Percentiles rank a stretch among this genome's conserved stretches.
phyloP scores from a whole-genome alignment of 2,329 filamentous ascomycete genomes.

The Cordyceps cicadae region DNA sequence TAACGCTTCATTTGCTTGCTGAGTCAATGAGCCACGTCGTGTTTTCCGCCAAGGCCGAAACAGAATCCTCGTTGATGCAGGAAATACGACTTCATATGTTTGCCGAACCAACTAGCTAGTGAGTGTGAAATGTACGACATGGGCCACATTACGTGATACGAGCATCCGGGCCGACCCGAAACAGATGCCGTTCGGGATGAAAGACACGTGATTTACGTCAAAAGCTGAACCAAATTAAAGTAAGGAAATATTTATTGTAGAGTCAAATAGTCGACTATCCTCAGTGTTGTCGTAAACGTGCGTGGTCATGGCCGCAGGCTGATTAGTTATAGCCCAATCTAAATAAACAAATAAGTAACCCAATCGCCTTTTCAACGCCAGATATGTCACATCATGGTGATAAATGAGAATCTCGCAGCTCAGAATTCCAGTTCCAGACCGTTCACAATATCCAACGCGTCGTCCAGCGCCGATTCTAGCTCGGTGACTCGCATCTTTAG shows the following conservation, averaged over 20 bases:
- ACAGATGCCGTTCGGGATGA: too few species aligned
- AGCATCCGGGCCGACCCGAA: too few species aligned
- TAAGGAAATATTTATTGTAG: neutral
- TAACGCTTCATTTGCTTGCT: neutral
- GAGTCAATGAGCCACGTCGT: too few species aligned
- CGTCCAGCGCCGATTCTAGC: constrained; percentile 52
- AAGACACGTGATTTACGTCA: neutral
- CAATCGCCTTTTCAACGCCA: constrained; percentile 5
- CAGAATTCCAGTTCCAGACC: constrained; percentile 28
- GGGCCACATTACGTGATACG: too few species aligned
- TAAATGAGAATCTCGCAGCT: neutral
- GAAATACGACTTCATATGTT: neutral
- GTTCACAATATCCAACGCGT: constrained; percentile 51
- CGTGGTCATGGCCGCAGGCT: neutral
- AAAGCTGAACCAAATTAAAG: neutral
- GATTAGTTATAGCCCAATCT: neutral
- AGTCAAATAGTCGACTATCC: neutral
- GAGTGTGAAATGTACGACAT: neutral
- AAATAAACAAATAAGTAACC: neutral
- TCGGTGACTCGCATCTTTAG: constrained; percentile 52
- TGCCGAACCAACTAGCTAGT: too few species aligned
- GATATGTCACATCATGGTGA: neutral
- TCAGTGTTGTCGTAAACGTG: neutral
- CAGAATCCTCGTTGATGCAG: too few species aligned
- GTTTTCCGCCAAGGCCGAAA: too few species aligned